These are phyloP conservation scores for Porcisia hertigi DNA, from an alignment of 208 protist genomes.

Conservation along the genomic window DNA sequence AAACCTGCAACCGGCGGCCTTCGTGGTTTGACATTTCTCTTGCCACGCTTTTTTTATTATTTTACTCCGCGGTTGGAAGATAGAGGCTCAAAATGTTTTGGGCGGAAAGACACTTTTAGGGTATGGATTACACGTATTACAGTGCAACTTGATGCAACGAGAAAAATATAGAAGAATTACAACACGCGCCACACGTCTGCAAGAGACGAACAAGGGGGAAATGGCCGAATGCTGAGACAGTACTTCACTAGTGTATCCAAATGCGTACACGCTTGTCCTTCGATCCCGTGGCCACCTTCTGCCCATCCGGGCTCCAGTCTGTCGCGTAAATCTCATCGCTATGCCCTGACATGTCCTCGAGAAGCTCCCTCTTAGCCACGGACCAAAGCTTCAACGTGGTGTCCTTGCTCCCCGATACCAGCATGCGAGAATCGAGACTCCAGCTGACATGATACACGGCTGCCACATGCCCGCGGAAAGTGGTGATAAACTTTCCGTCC, in stretches of 20 bases:
- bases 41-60: neutral
- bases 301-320: slow-evolving; percentile 98
- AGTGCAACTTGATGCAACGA: neutral
- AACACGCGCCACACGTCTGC: neutral
- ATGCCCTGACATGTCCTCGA: slow-evolving; percentile 97
- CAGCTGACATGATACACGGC: slow-evolving; percentile 98
- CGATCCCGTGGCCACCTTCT: slow-evolving; percentile 94
- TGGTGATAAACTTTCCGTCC: slow-evolving; percentile 93
- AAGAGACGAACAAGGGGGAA: slow-evolving; percentile 8
- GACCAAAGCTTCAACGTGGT: slow-evolving; percentile 98
- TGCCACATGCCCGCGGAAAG: slow-evolving; percentile 96
- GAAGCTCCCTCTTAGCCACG: slow-evolving; percentile 89
- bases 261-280: slow-evolving; percentile 96
- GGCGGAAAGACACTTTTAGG: neutral
- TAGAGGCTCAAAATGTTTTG: neutral
- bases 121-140: slow-evolving; percentile 4
- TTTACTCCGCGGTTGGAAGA: neutral
- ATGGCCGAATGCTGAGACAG: neutral
- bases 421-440: slow-evolving; percentile 94
- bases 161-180: neutral
- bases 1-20: no score
- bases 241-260: slow-evolving; percentile 75
- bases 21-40: neutral
- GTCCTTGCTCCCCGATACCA: slow-evolving; percentile 96
- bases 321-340: slow-evolving; percentile 97